Base-by-base conservation (phyloP, 2,329 filamentous ascomycete species). In the Chaetomiaceae sp. region DNA sequence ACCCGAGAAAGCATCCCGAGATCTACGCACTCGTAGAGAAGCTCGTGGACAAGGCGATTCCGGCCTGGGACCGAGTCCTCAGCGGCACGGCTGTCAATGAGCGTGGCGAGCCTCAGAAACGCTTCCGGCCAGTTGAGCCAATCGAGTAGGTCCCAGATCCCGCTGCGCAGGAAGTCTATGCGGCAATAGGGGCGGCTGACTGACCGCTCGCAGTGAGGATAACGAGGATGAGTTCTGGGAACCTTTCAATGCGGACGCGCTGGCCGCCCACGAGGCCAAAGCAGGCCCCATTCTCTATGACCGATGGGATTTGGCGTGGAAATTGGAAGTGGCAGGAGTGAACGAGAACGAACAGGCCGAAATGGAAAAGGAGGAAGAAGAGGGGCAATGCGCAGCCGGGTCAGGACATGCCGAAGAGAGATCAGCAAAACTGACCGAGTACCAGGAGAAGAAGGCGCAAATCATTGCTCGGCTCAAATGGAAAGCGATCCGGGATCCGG, bases 51-150 rank as follows among this genome's bases (percentile, higher is more conserved):
- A 58, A 47, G 1, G 56, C 66, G 1, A 56, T 75, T 5, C 68
- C 69, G 0, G 57, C 66, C 2, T 75, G 70, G 70, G 63, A 72
- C 42, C 56, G 36, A 3, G 47, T 47, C 4, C 40, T 49, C 27
- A 47, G 36, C 27, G 30, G 45, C 29, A 34, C 6, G 24, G 42
- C 49, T 5, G 17, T 41, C 7, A 8, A 15, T 14, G 27, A 19
- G 2, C 26, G 12, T 2, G 14, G 15, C 12, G 5, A 26, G 2
- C n/a, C 3, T 7, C 47, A 38, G 38, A 17, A 15, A 11, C 43
- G 48, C 11, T 32, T 50, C 4, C 11, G 17, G 12, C 2, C n/a
- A 6, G 38, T 36, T 10, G 29, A 29, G 1, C 1, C 1, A 6
- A 40, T 47, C 6, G 8, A 14, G 48, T 50, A 19, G 43, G 39